Evolutionary conservation across 345 rosid species (phyloP).

Genomic region (Capsella bursapastoris): DNA sequence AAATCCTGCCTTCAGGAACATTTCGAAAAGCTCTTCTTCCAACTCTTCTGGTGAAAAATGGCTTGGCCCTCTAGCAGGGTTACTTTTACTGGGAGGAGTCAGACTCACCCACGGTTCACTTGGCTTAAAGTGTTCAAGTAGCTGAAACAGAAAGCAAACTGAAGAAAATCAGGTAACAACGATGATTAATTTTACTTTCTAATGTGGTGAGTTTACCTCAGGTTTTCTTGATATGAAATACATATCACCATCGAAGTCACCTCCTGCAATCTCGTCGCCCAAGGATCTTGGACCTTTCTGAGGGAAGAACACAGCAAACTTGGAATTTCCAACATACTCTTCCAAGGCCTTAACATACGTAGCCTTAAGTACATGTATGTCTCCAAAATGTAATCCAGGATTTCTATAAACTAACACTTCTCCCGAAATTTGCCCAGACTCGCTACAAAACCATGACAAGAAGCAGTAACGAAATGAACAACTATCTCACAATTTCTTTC

Average conservation of each 20-base stretch:
- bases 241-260: constrained; percentile 83
- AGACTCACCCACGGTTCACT: constrained; percentile 62
- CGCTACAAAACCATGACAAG: constrained; percentile 47
- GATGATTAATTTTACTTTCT: constrained; percentile 11
- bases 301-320: constrained; percentile 79
- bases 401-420: constrained; percentile 75
- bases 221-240: constrained; percentile 76
- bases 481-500: constrained; percentile 3
- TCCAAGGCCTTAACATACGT: constrained; percentile 60
- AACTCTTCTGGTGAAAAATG: constrained; percentile 54
- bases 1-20: constrained; percentile 64
- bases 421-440: constrained; percentile 74
- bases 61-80: constrained; percentile 41
- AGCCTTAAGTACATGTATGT: constrained; percentile 71
- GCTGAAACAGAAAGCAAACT: constrained; percentile 50
- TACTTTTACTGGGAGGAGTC: constrained; percentile 36
- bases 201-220: constrained; percentile 50
- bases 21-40: constrained; percentile 62
- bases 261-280: constrained; percentile 82
- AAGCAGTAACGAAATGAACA: constrained; percentile 1
- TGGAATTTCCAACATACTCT: constrained; percentile 67
- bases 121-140: constrained; percentile 57
- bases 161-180: constrained; percentile 22
- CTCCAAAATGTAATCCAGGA: constrained; percentile 91
- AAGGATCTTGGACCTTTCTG: constrained; percentile 67